A percentile compares a stretch with the other conserved stretches of the same genome.
Evolutionary conservation across 805 yeast genomes (phyloP).

Genomic region (Saccharomyces eubayanus): DNA sequence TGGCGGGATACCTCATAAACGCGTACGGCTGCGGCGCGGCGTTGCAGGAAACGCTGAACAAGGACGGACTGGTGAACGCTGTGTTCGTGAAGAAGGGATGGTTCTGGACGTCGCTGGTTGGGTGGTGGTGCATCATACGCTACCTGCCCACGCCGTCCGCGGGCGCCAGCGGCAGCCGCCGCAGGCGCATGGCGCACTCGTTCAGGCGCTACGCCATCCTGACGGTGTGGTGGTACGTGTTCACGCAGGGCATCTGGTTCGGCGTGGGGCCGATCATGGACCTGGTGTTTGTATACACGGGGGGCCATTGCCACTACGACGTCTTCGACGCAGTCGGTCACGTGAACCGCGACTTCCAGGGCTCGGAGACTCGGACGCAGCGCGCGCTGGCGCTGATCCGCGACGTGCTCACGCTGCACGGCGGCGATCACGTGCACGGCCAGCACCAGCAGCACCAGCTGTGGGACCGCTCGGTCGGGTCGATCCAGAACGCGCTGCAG

Average conservation of each 20-base stretch:
- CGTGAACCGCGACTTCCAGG: constrained; percentile 14
- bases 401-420: not conserved
- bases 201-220: constrained; percentile 40
- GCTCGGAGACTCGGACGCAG: constrained; percentile 1
- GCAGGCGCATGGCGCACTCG: not conserved
- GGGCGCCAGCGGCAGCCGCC: not conserved
- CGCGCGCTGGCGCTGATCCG: not conserved
- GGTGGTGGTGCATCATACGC: constrained; percentile 19
- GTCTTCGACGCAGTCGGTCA: constrained; percentile 15
- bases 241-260: constrained; percentile 62
- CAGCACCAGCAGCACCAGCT: not conserved
- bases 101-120: constrained; percentile 69
- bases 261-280: constrained; percentile 84
- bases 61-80: constrained; percentile 62
- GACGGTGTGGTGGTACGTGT: constrained; percentile 76
- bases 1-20: constrained; percentile 40
- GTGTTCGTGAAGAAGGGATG: constrained; percentile 84
- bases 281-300: constrained; percentile 64
- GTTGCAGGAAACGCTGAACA: constrained; percentile 30
- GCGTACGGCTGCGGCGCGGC: constrained; percentile 24
- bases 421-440: not conserved
- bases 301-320: constrained; percentile 57
- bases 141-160: constrained; percentile 6
- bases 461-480: not conserved
- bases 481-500: not conserved